Evolutionary conservation across 2,329 filamentous ascomycete genomes (phyloP).

Genomic region (Calonectria ilicicola): DNA sequence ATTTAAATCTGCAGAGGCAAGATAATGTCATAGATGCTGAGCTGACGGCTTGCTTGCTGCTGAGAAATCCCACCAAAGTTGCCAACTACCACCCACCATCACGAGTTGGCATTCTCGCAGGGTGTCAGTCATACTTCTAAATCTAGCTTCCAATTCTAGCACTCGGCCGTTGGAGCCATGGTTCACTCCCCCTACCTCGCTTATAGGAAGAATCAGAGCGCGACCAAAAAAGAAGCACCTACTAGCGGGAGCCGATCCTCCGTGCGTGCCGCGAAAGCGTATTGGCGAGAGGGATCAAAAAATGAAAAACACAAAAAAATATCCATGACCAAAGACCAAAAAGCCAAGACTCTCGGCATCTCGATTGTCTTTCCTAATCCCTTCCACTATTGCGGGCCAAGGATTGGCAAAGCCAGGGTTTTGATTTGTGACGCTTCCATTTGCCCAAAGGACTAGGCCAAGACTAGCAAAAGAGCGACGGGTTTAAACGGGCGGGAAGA

Average conservation of each 20-base stretch:
- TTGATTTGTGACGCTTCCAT: background rate
- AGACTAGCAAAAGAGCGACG: background rate
- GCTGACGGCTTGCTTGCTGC: constrained; percentile 2
- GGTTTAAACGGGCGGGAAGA: constrained; percentile 2
- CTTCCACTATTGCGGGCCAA: background rate
- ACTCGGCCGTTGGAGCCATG: background rate
- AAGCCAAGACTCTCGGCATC: constrained; percentile 24
- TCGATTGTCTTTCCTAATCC: constrained; percentile 8
- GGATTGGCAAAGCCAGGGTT: background rate
- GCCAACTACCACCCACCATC: background rate
- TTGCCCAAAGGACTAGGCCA: background rate
- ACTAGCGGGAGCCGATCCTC: background rate
- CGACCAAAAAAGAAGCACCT: background rate
- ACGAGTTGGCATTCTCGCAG: background rate
- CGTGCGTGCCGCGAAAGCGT: background rate
- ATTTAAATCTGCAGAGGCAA: background rate
- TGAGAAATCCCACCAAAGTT: constrained; percentile 1
- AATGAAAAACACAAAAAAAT: too few species aligned
- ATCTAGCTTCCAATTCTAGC: background rate
- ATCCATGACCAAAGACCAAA: too few species aligned
- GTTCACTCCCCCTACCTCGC: background rate
- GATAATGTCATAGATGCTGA: background rate
- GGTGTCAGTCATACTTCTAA: constrained; percentile 13
- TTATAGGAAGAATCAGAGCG: background rate
- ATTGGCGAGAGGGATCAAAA: background rate